phyloP scores from a whole-genome alignment of 768 basidiomycete species.

The Leccinum variicolor region DNA sequence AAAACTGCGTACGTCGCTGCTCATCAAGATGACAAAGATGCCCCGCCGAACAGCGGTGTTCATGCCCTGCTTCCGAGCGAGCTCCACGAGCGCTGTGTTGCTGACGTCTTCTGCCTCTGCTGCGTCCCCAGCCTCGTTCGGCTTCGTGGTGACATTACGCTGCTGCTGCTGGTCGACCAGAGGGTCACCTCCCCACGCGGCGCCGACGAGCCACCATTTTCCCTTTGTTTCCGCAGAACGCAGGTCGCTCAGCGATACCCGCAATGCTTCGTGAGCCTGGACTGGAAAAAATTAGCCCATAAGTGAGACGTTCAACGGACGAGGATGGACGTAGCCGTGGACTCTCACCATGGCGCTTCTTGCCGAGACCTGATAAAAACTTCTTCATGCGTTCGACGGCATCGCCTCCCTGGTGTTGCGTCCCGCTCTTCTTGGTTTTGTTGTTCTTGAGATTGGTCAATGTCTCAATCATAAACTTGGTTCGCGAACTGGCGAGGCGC shows the following conservation, averaged over 20 bases:
- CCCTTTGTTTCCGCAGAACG: constrained; percentile 81
- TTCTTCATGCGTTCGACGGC: constrained; percentile 87
- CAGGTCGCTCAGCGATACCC: constrained; percentile 83
- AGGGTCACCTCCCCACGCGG: constrained; percentile 93
- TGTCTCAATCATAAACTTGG: constrained; percentile 94
- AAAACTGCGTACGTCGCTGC: constrained; percentile 69
- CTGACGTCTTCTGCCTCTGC: constrained; percentile 29
- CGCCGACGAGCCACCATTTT: constrained; percentile 99
- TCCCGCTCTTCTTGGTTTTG: constrained; percentile 63
- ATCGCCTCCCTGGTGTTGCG: constrained; percentile 69
- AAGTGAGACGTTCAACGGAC: neutral
- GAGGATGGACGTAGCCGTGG: neutral
- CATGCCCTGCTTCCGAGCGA: constrained; percentile 97
- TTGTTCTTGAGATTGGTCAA: constrained; percentile 91
- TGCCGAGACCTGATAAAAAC: constrained; percentile 71
- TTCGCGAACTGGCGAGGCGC: constrained; percentile 63
- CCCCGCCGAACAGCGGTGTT: constrained; percentile 93
- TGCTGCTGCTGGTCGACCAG: constrained; percentile 70
- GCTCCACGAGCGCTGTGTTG: constrained; percentile 52
- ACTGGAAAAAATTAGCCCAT: constrained; percentile 43
- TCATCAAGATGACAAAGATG: constrained; percentile 94
- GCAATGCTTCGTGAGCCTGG: constrained; percentile 78
- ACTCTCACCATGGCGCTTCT: constrained; percentile 65
- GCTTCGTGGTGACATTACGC: constrained; percentile 25
- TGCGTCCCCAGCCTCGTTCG: constrained; percentile 25